Evolutionary conservation across 2,329 filamentous ascomycete species (phyloP).

Genomic region (Apiospora aurea): DNA sequence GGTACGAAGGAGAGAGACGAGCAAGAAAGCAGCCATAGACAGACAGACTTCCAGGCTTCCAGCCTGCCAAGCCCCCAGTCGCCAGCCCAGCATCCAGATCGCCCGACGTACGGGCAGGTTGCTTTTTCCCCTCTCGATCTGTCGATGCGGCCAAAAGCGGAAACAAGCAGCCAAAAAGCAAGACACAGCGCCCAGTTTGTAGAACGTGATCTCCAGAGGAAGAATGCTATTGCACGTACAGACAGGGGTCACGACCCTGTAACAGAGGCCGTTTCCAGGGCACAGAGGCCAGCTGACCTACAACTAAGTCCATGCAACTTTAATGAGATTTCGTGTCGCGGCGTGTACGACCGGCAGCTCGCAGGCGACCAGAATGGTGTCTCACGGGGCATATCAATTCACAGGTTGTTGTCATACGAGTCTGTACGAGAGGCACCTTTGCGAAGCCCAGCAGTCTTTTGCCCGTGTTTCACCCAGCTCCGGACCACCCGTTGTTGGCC

Average conservation of each 20-base stretch:
- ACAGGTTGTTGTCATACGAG: slow-evolving; percentile 12
- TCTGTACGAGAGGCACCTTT: slow-evolving; percentile 17
- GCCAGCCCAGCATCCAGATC: slow-evolving; percentile 1
- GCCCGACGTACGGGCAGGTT: not conserved
- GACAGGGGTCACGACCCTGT: slow-evolving; percentile 16
- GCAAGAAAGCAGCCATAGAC: not conserved
- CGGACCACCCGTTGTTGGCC: slow-evolving; percentile 16
- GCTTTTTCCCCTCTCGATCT: slow-evolving; percentile 13
- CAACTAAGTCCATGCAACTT: slow-evolving; percentile 1
- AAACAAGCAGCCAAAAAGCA: slow-evolving; percentile 4
- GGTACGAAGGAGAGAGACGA: not conserved
- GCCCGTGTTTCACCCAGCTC: slow-evolving; percentile 10
- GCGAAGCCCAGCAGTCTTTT: slow-evolving; percentile 10
- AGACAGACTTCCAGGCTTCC: not conserved
- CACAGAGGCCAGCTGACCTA: slow-evolving; percentile 13
- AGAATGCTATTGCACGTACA: slow-evolving; percentile 8
- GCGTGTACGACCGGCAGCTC: not conserved
- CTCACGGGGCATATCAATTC: slow-evolving; percentile 9
- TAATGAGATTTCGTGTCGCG: slow-evolving; percentile 20
- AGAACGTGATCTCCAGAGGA: slow-evolving; percentile 14
- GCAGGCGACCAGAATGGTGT: slow-evolving; percentile 8
- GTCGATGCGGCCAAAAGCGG: slow-evolving; percentile 5
- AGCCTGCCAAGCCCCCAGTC: not conserved
- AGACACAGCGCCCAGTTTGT: slow-evolving; percentile 4
- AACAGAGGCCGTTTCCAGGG: slow-evolving; percentile 16